phyloP scores from a whole-genome alignment of 2,329 filamentous ascomycete species.

The Teratosphaeria viscida region DNA sequence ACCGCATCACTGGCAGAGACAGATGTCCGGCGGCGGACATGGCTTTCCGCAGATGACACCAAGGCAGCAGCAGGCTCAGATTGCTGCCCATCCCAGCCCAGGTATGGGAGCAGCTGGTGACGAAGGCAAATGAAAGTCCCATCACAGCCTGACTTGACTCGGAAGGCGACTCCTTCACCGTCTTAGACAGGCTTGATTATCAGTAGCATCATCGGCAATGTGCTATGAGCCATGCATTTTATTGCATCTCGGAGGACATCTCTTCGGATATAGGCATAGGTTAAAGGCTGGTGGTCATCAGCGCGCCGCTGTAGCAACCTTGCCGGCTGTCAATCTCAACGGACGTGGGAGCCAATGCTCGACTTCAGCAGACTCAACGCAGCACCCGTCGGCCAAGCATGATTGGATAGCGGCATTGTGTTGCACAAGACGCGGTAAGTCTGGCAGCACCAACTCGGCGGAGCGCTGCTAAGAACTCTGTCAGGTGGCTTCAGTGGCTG shows the following conservation, averaged over 20 bases:
- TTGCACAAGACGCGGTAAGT: not conserved
- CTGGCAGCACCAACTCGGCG: not conserved
- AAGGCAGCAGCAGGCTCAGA: constrained; percentile 19
- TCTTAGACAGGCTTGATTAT: not conserved
- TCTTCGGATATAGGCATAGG: not conserved
- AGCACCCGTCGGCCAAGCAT: not conserved
- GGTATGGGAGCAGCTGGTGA: constrained; percentile 9
- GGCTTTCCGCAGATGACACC: constrained; percentile 25
- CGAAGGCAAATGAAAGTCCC: not conserved
- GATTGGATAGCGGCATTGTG: not conserved
- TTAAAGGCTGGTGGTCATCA: not conserved
- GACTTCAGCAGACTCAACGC: not conserved
- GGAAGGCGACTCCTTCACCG: not conserved
- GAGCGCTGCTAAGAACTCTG: not conserved
- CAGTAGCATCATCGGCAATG: not conserved
- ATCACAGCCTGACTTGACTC: not conserved
- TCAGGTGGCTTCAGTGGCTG: not conserved
- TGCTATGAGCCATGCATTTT: not conserved
- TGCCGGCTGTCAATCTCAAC: not conserved
- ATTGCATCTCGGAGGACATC: not conserved
- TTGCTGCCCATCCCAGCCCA: constrained; percentile 21
- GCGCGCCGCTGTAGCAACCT: not conserved
- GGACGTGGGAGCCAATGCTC: not conserved
- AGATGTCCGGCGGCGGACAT: constrained; percentile 17
- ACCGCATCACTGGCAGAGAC: constrained; percentile 19